A percentile compares a stretch with the other conserved stretches of the same genome.
Evolutionary conservation across 305 asterid species (phyloP).

Genomic region (Fraxinus nigra): DNA sequence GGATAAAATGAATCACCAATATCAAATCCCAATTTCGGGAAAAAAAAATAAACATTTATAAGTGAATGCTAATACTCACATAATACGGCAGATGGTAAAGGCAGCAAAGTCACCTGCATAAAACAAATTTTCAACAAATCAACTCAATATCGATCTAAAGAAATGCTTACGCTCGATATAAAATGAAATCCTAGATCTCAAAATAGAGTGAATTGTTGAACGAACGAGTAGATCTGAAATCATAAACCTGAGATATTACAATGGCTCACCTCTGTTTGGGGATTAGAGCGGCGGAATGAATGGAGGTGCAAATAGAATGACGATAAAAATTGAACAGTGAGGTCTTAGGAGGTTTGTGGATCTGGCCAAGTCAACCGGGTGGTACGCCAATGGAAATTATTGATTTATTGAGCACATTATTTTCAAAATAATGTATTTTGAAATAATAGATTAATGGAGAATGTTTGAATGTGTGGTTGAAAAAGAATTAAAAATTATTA

Average conservation of each 20-base stretch:
- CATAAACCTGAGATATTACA: constrained; percentile 4
- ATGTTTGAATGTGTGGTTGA: too few species aligned
- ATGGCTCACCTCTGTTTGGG: constrained; percentile 27
- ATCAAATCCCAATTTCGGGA: constrained; percentile 1
- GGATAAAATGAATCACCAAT: neutral
- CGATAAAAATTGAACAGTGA: constrained; percentile 18
- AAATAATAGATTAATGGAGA: too few species aligned
- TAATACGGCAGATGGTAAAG: constrained; percentile 18
- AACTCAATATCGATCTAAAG: constrained; percentile 14
- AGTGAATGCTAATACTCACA: constrained; percentile 31
- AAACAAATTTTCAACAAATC: constrained; percentile 6
- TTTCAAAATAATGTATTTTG: too few species aligned
- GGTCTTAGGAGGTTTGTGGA: neutral
- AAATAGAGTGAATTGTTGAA: constrained; percentile 13
- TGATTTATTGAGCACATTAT: too few species aligned
- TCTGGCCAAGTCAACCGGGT: constrained; percentile 15
- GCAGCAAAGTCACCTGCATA: constrained; percentile 33
- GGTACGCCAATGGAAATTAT: neutral
- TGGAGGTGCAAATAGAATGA: constrained; percentile 6
- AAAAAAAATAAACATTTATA: neutral
- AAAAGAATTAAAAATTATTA: too few species aligned
- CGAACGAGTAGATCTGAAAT: constrained; percentile 24
- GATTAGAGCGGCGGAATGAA: constrained; percentile 1
- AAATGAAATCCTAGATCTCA: constrained; percentile 18
- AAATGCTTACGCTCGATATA: neutral